Evolutionary conservation across 257 asterid genomes (phyloP).

Genomic region (Coffea canephora): DNA sequence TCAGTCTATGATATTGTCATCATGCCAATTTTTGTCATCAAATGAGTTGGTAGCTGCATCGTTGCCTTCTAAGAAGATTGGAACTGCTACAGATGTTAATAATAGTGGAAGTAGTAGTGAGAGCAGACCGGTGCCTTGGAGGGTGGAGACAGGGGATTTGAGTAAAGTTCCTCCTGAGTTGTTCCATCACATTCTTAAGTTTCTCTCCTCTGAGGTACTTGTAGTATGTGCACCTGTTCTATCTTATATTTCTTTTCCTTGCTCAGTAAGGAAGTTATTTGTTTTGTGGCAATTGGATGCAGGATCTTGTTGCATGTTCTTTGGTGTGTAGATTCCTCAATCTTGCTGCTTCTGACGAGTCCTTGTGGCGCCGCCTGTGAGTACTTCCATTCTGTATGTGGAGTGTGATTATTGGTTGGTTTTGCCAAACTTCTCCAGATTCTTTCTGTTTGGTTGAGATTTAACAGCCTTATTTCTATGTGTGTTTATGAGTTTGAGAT

Average conservation of each 20-base stretch:
- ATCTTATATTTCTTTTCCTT: not conserved
- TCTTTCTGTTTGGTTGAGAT: not conserved
- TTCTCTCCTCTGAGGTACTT: constrained; percentile 73
- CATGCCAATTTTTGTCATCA: constrained; percentile 34
- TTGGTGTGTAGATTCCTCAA: constrained; percentile 70
- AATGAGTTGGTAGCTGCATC: constrained; percentile 30
- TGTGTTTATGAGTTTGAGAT: not conserved
- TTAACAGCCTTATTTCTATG: not conserved
- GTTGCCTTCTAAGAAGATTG: constrained; percentile 29
- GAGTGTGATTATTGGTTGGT: constrained; percentile 8
- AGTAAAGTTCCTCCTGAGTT: constrained; percentile 72
- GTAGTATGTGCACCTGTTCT: not conserved
- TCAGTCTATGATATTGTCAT: constrained; percentile 21
- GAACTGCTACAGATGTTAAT: constrained; percentile 16
- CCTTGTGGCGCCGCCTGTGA: constrained; percentile 86
- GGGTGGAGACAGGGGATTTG: constrained; percentile 57
- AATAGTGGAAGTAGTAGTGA: constrained; percentile 29
- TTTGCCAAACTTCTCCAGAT: not conserved
- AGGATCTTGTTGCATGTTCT: constrained; percentile 87
- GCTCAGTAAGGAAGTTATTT: constrained; percentile 8
- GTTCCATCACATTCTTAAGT: constrained; percentile 68
- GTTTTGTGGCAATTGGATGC: constrained; percentile 28
- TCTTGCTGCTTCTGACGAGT: constrained; percentile 73
- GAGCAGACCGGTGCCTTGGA: constrained; percentile 27
- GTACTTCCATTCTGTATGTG: constrained; percentile 26